phyloP scores from a whole-genome alignment of 2,329 filamentous ascomycete genomes.

The Cladosporium sp. region DNA sequence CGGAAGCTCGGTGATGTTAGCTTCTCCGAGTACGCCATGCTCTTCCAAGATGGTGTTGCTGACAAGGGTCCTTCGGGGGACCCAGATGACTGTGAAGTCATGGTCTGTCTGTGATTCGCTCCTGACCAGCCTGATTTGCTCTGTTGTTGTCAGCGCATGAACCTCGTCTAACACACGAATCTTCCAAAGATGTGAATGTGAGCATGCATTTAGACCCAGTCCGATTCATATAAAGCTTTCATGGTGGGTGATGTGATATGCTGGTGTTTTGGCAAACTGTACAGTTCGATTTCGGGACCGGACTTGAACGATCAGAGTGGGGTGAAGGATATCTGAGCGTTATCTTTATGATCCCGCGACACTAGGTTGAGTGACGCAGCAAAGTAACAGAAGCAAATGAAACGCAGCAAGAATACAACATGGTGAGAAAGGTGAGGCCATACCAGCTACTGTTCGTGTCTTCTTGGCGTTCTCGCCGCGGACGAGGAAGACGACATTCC shows the following conservation, averaged over 20 bases:
- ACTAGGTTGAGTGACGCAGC: too few relatives aligned
- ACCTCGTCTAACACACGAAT: neutral
- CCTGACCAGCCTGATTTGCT: slow-evolving; percentile 85
- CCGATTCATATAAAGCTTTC: neutral
- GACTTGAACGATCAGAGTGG: slow-evolving; percentile 50
- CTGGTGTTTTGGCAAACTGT: slow-evolving; percentile 13
- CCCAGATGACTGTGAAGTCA: slow-evolving; percentile 96
- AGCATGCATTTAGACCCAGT: slow-evolving; percentile 12
- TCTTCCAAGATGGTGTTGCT: slow-evolving; percentile 91
- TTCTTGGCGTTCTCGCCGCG: slow-evolving; percentile 84
- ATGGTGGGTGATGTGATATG: slow-evolving; percentile 13
- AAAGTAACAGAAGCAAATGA: too few relatives aligned
- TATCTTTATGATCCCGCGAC: slow-evolving; percentile 54
- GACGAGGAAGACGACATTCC: slow-evolving; percentile 91
- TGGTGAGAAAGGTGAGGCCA: slow-evolving; percentile 16
- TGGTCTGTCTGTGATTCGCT: slow-evolving; percentile 85
- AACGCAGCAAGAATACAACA: slow-evolving; percentile 7
- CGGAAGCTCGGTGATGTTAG: slow-evolving; percentile 81
- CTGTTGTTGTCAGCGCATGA: slow-evolving; percentile 44
- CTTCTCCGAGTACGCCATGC: slow-evolving; percentile 86
- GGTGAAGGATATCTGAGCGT: slow-evolving; percentile 48
- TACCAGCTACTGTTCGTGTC: slow-evolving; percentile 84
- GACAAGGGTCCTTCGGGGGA: slow-evolving; percentile 84
- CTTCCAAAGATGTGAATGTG: neutral
- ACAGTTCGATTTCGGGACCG: slow-evolving; percentile 31